Evolutionary conservation across 1,284 basidiomycete species (phyloP).

Genomic region (Cryptococcus sp.): DNA sequence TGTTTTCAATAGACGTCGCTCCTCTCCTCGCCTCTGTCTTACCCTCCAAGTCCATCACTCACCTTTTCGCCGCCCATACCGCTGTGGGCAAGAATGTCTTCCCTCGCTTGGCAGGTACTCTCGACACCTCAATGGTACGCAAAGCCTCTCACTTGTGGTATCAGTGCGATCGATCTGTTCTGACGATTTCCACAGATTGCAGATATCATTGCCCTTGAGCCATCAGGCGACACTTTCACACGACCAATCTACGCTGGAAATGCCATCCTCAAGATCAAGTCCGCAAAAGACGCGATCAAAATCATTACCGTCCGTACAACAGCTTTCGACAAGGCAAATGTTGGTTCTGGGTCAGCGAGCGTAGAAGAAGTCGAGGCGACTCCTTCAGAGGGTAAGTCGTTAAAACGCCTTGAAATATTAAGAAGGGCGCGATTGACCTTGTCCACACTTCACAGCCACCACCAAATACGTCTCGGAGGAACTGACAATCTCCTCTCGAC

Average conservation of each 20-base stretch:
- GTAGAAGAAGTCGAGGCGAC: slow-evolving; percentile 70
- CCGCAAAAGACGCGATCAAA: slow-evolving; percentile 68
- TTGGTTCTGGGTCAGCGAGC: slow-evolving; percentile 58
- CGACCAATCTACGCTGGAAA: slow-evolving; percentile 99
- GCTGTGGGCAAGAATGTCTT: slow-evolving; percentile 72
- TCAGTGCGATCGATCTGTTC: neutral
- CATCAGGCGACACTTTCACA: slow-evolving; percentile 72
- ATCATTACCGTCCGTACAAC: slow-evolving; percentile 96
- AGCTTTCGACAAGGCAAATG: slow-evolving; percentile 75
- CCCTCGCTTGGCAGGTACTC: slow-evolving; percentile 83
- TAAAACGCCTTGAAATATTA: neutral
- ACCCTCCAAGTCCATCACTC: slow-evolving; percentile 64
- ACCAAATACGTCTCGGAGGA: slow-evolving; percentile 81
- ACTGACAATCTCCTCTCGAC: slow-evolving; percentile 87
- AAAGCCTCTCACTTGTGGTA: neutral
- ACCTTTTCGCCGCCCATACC: slow-evolving; percentile 81
- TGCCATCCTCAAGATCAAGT: slow-evolving; percentile 88
- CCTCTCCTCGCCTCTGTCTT: slow-evolving; percentile 58
- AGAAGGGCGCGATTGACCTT: neutral
- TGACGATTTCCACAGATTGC: slow-evolving; percentile 60
- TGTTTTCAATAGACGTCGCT: slow-evolving; percentile 51
- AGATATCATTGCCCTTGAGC: slow-evolving; percentile 86
- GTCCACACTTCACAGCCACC: slow-evolving; percentile 39
- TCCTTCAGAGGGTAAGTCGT: slow-evolving; percentile 60
- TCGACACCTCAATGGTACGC: slow-evolving; percentile 68